Evolutionary conservation across 345 rosid species (phyloP), one percentile per base, ranked within the genome.

Genomic region (Lepidium sativum): DNA sequence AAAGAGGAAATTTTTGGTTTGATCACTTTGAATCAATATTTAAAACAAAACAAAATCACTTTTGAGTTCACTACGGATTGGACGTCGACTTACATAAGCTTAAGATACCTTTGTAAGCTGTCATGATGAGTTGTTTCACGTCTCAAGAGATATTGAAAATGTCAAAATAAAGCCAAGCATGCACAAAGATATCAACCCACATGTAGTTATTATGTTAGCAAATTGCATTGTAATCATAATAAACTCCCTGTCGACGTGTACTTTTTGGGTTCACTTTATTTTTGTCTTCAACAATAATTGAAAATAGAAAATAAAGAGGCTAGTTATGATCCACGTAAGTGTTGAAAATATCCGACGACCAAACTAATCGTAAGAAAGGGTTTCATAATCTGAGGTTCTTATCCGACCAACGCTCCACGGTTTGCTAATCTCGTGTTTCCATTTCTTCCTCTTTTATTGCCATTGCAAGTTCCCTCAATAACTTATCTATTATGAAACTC

Each of bases 281-380:
- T n/a, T 65, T 65, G 45, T 65, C 34, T 41, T 58, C 17, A 50
- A 44, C 9, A 71, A 71, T 37, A 49, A 49, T 35, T 44, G 56
- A 49, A 21, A 47, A 23, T 29, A 49, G 11, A 25, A 68, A 42
- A 18, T 16, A 37, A 75, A 83, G 77, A 82, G 89, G 87, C 66
- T 25, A 37, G 10, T 34, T 73, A 58, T 69, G 69, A 67, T 53
- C 87, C 91, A 87, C 95, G 86, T 80, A 61, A 42, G 71, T 33
- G 29, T 12, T 56, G 40, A 56, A 56, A 68, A 45, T 51, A 33
- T 41, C 58, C 65, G 32, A 63, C 67, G 60, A 71, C 82, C 83
- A 73, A 84, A 67, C 31, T 70, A 40, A 48, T 48, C 31, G 60
- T 56, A 40, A 64, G 27, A 65, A 63, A 40, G 35, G 49, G 42